Conservation (phyloP, 1,284 basidiomycete species). For the Psilocybe mexicana region DNA sequence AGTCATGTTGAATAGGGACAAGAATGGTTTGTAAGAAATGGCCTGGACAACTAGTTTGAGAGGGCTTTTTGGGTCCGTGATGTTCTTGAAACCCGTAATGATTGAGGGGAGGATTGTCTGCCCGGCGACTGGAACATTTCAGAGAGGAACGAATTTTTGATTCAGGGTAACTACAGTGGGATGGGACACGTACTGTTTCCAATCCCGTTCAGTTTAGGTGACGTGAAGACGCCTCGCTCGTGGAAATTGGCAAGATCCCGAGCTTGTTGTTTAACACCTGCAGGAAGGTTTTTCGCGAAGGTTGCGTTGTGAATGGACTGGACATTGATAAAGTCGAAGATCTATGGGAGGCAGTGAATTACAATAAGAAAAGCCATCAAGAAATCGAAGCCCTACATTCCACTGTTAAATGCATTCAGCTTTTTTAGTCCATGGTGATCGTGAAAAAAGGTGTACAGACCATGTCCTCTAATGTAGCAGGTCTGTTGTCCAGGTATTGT, state of each 20-base stretch:
- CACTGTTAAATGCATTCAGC: constrained; percentile 40
- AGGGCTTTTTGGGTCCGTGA: constrained; percentile 60
- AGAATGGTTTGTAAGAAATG: constrained; percentile 81
- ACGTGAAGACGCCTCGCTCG: constrained; percentile 73
- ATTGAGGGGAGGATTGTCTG: constrained; percentile 67
- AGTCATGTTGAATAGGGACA: constrained; percentile 82
- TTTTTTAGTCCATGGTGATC: neutral
- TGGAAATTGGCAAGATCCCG: constrained; percentile 74
- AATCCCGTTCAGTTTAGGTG: constrained; percentile 53
- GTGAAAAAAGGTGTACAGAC: constrained; percentile 35
- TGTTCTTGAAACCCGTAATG: constrained; percentile 55
- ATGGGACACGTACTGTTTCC: constrained; percentile 62
- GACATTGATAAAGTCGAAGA: constrained; percentile 78
- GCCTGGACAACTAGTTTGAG: constrained; percentile 67
- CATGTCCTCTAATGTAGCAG: constrained; percentile 63
- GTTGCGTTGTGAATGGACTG: constrained; percentile 68
- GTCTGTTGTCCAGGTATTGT: constrained; percentile 58
- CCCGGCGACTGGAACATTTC: constrained; percentile 57
- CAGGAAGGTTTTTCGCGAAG: constrained; percentile 54
- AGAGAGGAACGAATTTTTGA: neutral
- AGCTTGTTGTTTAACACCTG: constrained; percentile 58
- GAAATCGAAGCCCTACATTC: constrained; percentile 47
- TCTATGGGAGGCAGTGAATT: constrained; percentile 33
- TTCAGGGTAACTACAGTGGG: neutral
- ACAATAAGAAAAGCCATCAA: neutral